These are phyloP conservation scores for Ceratobasidium sp. DNA, from an alignment of 1,284 basidiomycete species.

Conservation along the genomic window DNA sequence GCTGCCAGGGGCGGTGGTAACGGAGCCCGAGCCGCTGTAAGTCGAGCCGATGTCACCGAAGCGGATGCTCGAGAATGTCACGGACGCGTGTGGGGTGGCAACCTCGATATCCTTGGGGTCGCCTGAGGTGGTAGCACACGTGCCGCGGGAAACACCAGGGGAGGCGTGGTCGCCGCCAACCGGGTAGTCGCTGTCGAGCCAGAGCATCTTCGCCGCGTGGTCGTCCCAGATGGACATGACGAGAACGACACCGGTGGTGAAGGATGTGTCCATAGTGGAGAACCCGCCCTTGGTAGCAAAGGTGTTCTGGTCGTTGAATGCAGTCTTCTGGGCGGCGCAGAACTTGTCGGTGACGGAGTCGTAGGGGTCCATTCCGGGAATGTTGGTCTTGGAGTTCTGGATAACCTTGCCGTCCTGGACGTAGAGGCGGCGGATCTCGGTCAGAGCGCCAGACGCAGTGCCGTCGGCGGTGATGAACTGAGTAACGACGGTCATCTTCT, in stretches of 20 bases:
- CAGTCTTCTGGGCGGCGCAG: conserved; percentile 61
- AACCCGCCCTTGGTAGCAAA: conserved; percentile 65
- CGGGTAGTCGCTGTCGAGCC: conserved; percentile 71
- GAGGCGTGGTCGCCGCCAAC: conserved; percentile 52
- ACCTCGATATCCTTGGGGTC: conserved; percentile 63
- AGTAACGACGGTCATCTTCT: conserved; percentile 68
- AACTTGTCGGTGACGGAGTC: conserved; percentile 61
- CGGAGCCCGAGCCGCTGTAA: conserved; percentile 60
- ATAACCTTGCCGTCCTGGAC: conserved; percentile 67
- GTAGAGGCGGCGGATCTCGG: conserved; percentile 68
- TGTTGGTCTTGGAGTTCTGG: conserved; percentile 64
- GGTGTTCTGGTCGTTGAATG: conserved; percentile 61
- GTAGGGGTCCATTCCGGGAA: conserved; percentile 48
- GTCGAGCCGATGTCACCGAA: conserved; percentile 47
- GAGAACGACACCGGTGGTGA: conserved; percentile 67
- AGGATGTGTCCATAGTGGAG: conserved; percentile 61
- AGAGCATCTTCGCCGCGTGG: conserved; percentile 69
- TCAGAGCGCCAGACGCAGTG: conserved; percentile 62
- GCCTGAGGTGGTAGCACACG: conserved; percentile 65
- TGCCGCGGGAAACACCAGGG: conserved; percentile 52
- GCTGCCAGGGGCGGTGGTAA: neutral
- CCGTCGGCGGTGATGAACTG: conserved; percentile 67
- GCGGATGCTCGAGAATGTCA: conserved; percentile 54
- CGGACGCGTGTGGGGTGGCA: conserved; percentile 45
- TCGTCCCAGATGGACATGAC: conserved; percentile 72